phyloP scores from a whole-genome alignment of 2,329 filamentous ascomycete genomes.

The Grosmannia clavigera region DNA sequence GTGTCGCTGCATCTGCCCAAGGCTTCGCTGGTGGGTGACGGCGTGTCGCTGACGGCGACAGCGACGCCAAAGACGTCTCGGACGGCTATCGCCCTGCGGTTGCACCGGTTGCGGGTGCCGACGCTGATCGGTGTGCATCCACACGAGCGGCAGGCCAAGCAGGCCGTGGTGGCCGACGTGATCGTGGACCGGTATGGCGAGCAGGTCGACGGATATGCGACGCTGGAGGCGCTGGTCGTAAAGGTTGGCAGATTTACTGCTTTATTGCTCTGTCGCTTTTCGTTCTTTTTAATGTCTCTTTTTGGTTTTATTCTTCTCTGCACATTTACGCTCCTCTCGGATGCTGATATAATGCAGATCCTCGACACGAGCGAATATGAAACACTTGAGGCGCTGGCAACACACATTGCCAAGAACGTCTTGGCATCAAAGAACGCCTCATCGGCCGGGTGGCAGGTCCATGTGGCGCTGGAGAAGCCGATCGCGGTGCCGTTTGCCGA shows the following conservation, averaged over 20 bases:
- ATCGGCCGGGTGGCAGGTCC: slow-evolving; percentile 37
- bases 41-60: slow-evolving; percentile 10
- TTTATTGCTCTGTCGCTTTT: too few species aligned
- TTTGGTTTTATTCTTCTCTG: not conserved
- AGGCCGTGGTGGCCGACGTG: slow-evolving; percentile 9
- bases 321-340: not conserved
- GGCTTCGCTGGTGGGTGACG: slow-evolving; percentile 32
- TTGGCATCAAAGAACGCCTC: slow-evolving; percentile 25
- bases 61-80: not conserved
- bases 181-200: slow-evolving; percentile 40
- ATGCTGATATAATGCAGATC: slow-evolving; percentile 21
- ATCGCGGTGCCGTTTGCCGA: slow-evolving; percentile 62
- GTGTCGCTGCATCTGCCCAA: slow-evolving; percentile 51
- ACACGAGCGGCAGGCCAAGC: slow-evolving; percentile 45
- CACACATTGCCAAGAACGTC: slow-evolving; percentile 32
- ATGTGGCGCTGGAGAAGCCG: slow-evolving; percentile 57
- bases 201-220: slow-evolving; percentile 36
- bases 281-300: too few species aligned
- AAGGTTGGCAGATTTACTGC: slow-evolving; percentile 24
- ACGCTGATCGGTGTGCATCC: slow-evolving; percentile 60
- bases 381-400: slow-evolving; percentile 50
- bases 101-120: slow-evolving; percentile 49
- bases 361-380: slow-evolving; percentile 46
- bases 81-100: slow-evolving; percentile 24
- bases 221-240: slow-evolving; percentile 47